A percentile compares a stretch with the other conserved stretches of the same genome.
Evolutionary conservation across 2,329 filamentous ascomycete species (phyloP).

Genomic region (Hypoxylon sp.): DNA sequence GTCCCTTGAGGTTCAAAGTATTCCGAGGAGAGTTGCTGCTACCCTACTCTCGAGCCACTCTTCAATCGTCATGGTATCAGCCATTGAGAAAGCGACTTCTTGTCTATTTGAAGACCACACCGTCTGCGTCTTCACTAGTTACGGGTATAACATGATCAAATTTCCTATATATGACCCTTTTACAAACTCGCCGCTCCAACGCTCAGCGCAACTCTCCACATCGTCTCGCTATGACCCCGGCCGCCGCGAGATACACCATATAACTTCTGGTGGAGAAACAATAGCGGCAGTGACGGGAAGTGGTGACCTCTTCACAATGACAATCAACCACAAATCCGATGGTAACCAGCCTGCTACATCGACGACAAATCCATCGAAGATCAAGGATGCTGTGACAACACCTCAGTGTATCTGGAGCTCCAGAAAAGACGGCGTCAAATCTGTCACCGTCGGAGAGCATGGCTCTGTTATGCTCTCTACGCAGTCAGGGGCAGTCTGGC

Average conservation of each 20-base stretch:
- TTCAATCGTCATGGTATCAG: slow-evolving; percentile 82
- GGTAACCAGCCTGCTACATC: slow-evolving; percentile 73
- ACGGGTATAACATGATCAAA: slow-evolving; percentile 91
- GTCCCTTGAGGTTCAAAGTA: slow-evolving; percentile 85
- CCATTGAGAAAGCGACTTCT: slow-evolving; percentile 90
- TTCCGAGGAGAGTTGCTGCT: slow-evolving; percentile 88
- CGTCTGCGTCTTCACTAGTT: slow-evolving; percentile 95
- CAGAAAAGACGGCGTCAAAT: slow-evolving; percentile 86
- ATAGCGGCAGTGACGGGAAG: slow-evolving; percentile 88
- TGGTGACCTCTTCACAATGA: slow-evolving; percentile 90
- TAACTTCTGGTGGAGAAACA: slow-evolving; percentile 89
- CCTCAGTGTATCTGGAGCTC: slow-evolving; percentile 91
- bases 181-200: slow-evolving; percentile 74
- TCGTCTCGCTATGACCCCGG: slow-evolving; percentile 75
- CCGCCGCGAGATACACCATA: slow-evolving; percentile 78
- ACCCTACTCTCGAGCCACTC: slow-evolving; percentile 78
- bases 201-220: slow-evolving; percentile 70
- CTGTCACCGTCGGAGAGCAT: slow-evolving; percentile 90
- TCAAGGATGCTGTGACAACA: slow-evolving; percentile 82
- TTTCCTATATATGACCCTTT: slow-evolving; percentile 83
- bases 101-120: slow-evolving; percentile 88
- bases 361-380: slow-evolving; percentile 93
- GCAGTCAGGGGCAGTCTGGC: slow-evolving; percentile 92
- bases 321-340: slow-evolving; percentile 78
- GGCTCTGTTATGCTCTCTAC: slow-evolving; percentile 96